phyloP scores from a whole-genome alignment of 106 monocot species.

The Posidonia australis region DNA sequence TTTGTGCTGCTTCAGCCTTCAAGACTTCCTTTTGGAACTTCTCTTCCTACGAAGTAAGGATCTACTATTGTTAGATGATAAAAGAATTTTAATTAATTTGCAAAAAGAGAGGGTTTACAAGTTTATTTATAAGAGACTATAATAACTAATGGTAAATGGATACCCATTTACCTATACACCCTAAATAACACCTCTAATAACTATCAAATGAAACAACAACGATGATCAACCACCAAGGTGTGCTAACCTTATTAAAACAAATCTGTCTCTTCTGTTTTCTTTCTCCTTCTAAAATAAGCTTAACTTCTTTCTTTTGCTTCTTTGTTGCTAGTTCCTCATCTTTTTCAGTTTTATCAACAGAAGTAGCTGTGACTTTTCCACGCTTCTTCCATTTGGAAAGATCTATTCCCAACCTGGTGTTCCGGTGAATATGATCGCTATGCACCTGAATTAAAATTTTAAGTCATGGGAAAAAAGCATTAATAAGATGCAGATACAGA shows the following conservation, averaged over 20 bases:
- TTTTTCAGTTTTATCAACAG: constrained; percentile 12
- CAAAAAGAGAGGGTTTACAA: too few relatives aligned
- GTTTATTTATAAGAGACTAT: too few relatives aligned
- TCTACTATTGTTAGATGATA: neutral
- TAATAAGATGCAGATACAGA: too few relatives aligned
- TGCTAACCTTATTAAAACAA: neutral
- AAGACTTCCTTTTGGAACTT: constrained; percentile 57
- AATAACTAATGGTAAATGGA: too few relatives aligned
- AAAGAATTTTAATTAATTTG: too few relatives aligned
- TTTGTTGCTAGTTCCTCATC: constrained; percentile 34
- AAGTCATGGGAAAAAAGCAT: too few relatives aligned
- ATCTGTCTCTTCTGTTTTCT: constrained; percentile 61
- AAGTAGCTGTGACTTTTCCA: constrained; percentile 12
- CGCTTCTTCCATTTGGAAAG: constrained; percentile 15
- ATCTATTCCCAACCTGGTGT: neutral
- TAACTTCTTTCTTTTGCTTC: constrained; percentile 61
- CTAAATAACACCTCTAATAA: neutral
- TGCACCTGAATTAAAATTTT: neutral
- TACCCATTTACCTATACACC: too few relatives aligned
- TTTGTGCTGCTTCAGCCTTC: constrained; percentile 62
- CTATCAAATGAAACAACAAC: neutral
- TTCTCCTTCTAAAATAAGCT: constrained; percentile 46
- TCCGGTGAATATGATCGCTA: neutral
- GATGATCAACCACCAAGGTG: neutral
- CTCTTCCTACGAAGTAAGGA: constrained; percentile 42